phyloP scores from a whole-genome alignment of 106 monocot species.

The Xerophyta viscosa region DNA sequence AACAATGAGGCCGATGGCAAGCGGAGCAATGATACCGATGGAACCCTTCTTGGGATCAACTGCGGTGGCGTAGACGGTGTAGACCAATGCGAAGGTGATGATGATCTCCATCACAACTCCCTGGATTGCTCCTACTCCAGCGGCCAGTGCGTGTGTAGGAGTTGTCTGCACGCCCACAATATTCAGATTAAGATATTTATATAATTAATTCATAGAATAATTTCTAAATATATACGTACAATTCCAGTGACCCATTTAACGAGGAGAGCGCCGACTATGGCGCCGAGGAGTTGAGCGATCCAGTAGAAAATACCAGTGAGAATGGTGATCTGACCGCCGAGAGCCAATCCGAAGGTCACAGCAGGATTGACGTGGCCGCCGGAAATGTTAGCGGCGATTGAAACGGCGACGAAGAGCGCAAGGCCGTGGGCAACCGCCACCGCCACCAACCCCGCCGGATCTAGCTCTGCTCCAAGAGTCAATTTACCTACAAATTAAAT shows the following conservation, averaged over 20 bases:
- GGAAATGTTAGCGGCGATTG: slow-evolving; percentile 35
- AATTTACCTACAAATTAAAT: slow-evolving; percentile 25
- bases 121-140: slow-evolving; percentile 22
- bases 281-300: slow-evolving; percentile 17
- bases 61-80: slow-evolving; percentile 28
- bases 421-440: slow-evolving; percentile 30
- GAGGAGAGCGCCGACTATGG: slow-evolving; percentile 27
- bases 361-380: slow-evolving; percentile 43
- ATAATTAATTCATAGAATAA: background rate
- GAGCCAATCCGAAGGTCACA: slow-evolving; percentile 24
- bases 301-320: slow-evolving; percentile 16
- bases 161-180: slow-evolving; percentile 8
- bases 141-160: slow-evolving; percentile 17
- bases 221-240: too few species aligned
- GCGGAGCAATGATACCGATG: slow-evolving; percentile 7
- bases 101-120: slow-evolving; percentile 45
- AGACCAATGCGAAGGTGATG: slow-evolving; percentile 34
- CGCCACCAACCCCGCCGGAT: slow-evolving; percentile 34
- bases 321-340: slow-evolving; percentile 33
- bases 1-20: slow-evolving; percentile 24
- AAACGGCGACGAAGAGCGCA: slow-evolving; percentile 31
- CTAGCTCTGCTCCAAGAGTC: slow-evolving; percentile 16
- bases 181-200: background rate
- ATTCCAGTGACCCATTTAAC: slow-evolving; percentile 24
- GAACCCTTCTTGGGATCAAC: slow-evolving; percentile 47